Base-by-base conservation (phyloP, 805 yeast species). In the Hyphopichia homilentoma region DNA sequence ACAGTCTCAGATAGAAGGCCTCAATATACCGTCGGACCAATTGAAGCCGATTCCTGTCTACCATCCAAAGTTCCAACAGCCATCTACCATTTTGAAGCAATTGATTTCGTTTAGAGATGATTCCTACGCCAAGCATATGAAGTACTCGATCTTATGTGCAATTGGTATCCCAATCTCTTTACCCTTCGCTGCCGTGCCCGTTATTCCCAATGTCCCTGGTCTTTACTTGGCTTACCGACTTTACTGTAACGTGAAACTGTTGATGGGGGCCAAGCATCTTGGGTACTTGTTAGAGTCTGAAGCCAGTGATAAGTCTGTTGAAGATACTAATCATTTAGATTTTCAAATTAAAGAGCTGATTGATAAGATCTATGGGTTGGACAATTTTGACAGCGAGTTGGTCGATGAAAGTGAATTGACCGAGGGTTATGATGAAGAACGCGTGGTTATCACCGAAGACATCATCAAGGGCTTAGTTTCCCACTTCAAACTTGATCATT, bases 191-290 rank as follows among this genome's bases (percentile, higher is more conserved):
- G 45, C 87, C 26, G 50, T 90, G 0, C 97, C 97, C 0, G 68
- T 89, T n/a, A 54, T 88, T 3, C 97, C 97, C 14, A 89, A 89
- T 47, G 75, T 89, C 14, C 97, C 97, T 0, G 96, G 96, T 0
- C 83, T 90, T 50, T 90, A 87, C 48, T 58, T 89, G 26, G 68
- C 83, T 3, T 89, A 83, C 52, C 68, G 97, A 39, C 69, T 83
- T 13, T 89, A 87, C 61, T 86, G 96, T 52, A 86, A 90, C 54
- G 70, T 80, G 51, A 83, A 82, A 46, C 96, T 96, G 0, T 64
- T 72, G 39, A 54, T 75, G 25, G 96, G 96, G 0, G 83, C 85
- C 4, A 64, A 69, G 40, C 93, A 86, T 50, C 58, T 89, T 39
- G 59, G 68, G 21, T 72, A 70, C 32, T 61, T 89, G 34, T 50